Evolutionary conservation across 2,329 filamentous ascomycete genomes (phyloP).

Genomic region (Nectriaceae sp.): DNA sequence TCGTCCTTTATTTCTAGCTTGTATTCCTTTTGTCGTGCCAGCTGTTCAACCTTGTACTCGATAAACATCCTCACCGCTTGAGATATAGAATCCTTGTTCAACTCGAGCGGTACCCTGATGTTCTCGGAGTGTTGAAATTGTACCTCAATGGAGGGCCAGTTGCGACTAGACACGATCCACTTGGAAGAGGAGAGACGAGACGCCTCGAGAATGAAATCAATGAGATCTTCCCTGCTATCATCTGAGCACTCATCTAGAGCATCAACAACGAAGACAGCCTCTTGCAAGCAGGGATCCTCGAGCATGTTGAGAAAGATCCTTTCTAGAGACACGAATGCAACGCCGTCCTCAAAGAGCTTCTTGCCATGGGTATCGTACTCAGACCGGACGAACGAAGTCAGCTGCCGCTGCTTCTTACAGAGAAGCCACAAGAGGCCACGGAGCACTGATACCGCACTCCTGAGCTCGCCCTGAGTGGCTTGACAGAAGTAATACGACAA

Average conservation of each 20-base stretch:
- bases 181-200: conserved; percentile 38
- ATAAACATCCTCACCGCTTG: conserved; percentile 39
- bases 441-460: conserved; percentile 42
- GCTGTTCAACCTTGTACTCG: conserved; percentile 28
- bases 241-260: conserved; percentile 43
- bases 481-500: conserved; percentile 46
- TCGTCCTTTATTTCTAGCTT: conserved; percentile 2
- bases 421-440: conserved; percentile 46
- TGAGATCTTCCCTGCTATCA: conserved; percentile 28
- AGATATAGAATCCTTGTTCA: conserved; percentile 37
- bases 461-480: conserved; percentile 37
- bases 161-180: conserved; percentile 46
- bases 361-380: conserved; percentile 33
- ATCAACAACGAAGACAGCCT: conserved; percentile 44
- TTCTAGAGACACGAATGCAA: conserved; percentile 34
- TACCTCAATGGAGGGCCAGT: conserved; percentile 36
- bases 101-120: conserved; percentile 35
- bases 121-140: conserved; percentile 22
- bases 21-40: conserved; percentile 24
- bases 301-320: conserved; percentile 43
- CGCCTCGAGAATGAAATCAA: conserved; percentile 36
- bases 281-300: conserved; percentile 31
- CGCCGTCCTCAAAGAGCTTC: conserved; percentile 37
- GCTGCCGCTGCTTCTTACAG: conserved; percentile 31
- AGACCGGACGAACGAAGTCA: conserved; percentile 34